Evolutionary conservation across 2,329 filamentous ascomycete species (phyloP).

Genomic region (Arthrinium phaeospermum): DNA sequence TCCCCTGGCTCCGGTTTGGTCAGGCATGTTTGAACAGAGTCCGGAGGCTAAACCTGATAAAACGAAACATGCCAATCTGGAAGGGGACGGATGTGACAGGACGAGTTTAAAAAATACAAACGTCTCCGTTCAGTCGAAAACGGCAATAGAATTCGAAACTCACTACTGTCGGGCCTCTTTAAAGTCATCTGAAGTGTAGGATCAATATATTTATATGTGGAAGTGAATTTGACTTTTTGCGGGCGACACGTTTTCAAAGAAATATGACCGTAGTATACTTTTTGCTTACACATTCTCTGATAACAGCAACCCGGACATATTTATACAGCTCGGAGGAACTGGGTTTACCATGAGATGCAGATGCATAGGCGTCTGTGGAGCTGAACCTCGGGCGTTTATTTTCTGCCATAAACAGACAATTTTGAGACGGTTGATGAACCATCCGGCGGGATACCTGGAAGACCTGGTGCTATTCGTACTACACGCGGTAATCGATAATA

Average conservation of each 20-base stretch:
- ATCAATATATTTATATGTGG: background rate
- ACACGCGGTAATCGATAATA: background rate
- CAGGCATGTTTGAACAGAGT: background rate
- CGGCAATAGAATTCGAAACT: background rate
- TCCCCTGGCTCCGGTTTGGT: too few relatives aligned
- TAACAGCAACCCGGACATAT: background rate
- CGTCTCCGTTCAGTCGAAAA: background rate
- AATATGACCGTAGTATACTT: background rate
- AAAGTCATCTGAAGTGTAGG: background rate
- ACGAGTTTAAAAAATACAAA: background rate
- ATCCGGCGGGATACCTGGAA: background rate
- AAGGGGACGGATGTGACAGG: background rate
- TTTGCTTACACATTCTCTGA: background rate
- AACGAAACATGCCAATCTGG: background rate
- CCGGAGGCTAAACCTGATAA: background rate
- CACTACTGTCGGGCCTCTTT: background rate
- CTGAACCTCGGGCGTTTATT: background rate
- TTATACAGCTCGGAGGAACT: background rate
- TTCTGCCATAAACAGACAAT: background rate
- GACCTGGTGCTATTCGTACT: background rate
- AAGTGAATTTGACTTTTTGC: background rate
- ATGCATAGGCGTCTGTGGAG: background rate
- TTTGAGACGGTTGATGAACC: background rate
- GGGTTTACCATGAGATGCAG: background rate
- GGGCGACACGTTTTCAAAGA: background rate